A percentile compares a stretch with the other conserved stretches of the same genome.
Conservation (phyloP, 495 filamentous ascomycete species). For the Podospora tetraspora region DNA sequence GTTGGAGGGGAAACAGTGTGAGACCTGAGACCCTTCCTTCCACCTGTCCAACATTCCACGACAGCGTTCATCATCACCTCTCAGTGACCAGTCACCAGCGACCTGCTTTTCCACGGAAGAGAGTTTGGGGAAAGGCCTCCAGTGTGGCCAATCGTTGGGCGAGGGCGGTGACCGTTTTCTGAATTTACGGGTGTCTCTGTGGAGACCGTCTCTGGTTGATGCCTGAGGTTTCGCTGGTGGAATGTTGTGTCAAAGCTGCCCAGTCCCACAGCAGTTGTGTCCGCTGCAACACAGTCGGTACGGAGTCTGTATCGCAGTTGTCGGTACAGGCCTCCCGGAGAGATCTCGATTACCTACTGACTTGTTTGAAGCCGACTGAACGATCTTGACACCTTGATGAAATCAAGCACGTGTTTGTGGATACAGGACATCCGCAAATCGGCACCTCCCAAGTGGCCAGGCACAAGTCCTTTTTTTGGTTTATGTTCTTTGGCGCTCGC, state of each 20-base stretch:
- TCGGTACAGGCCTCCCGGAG: not conserved
- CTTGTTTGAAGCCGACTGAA: not conserved
- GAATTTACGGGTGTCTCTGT: not conserved
- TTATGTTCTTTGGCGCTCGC: not conserved
- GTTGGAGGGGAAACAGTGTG: not conserved
- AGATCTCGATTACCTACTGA: not conserved
- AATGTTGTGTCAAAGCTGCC: not conserved
- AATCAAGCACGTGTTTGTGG: no score
- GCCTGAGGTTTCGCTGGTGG: not conserved
- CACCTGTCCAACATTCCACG: conserved; percentile 9
- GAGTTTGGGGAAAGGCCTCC: not conserved
- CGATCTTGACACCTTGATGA: not conserved
- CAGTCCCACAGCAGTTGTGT: not conserved
- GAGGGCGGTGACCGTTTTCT: not conserved
- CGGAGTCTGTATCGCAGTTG: not conserved
- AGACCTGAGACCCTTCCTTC: not conserved
- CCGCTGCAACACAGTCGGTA: not conserved
- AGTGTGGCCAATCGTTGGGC: not conserved
- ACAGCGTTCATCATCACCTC: not conserved
- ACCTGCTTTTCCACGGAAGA: not conserved
- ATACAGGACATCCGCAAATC: no score
- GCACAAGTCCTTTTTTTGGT: not conserved
- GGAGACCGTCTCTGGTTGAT: not conserved
- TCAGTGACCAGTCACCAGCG: not conserved
- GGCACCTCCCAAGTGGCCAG: no score